Evolutionary conservation across 148 eudicot species (phyloP), one percentile per base, ranked within the genome.

Genomic region (Limonium bicolor): DNA sequence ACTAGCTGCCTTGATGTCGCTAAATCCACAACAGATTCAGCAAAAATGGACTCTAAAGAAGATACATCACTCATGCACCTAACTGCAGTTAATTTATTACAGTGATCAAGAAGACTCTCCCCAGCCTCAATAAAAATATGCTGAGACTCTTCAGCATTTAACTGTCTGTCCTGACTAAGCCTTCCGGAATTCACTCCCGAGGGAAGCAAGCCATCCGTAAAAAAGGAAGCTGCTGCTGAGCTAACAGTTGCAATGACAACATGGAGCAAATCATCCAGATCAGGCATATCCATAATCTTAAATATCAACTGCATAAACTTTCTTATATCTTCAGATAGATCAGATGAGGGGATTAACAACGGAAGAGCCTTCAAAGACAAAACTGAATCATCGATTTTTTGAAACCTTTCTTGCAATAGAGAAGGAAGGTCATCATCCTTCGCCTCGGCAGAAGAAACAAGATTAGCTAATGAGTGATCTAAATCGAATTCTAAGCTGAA

Each of bases 401-500:
- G 56, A 27, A 54, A 66, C 63, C 50, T 62, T 15, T 74, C 61
- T 49, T 55, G 75, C 28, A 92, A 71, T 50, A 81, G 71, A 53
- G 80, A 78, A 41, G 94, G 99, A 15, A 92, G 71, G 56, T 92
- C 99, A 64, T 92, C 99, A 41, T 76, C 71, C 60, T 77, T 69
- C 48, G 78, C 86, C 70, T 85, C 95, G 40, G 74, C 55, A 50
- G 71, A 56, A 61, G 73, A 70, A 59, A 76, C 80, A 42, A 72
- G 71, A 39, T 78, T 77, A 11, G 78, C 74, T 56, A 92, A 66
- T 63, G 95, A 76, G 71, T 73, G 71, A 41, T 92, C 99, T 35
- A 86, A 41, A 73, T 82, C 99, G 57, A 81, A 81, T 54, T 81
- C 99, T 67, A 92, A 71, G 63, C 74, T 92, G 47, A 81, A 92